A percentile compares a stretch with the other conserved stretches of the same genome.
phyloP scores from a whole-genome alignment of 2,329 filamentous ascomycete genomes.

The Trichoderma oligosporum region DNA sequence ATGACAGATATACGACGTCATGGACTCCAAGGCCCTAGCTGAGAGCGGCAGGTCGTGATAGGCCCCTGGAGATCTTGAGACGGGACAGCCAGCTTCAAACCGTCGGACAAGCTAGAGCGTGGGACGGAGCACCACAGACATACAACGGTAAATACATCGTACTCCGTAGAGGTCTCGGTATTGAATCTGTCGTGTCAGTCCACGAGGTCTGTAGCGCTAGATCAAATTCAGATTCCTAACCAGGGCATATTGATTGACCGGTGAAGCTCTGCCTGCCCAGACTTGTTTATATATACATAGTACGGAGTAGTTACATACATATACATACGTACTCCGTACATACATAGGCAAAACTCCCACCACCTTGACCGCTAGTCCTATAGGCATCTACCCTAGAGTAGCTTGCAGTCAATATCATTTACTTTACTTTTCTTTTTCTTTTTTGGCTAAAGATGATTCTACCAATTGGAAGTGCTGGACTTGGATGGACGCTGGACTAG shows the following conservation, averaged over 20 bases:
- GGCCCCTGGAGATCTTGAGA: background rate
- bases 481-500: background rate
- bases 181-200: too few species aligned
- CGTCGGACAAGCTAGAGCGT: background rate
- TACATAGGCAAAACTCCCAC: background rate
- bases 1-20: conserved; percentile 12
- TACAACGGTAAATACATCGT: too few species aligned
- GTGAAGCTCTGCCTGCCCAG: background rate
- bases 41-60: conserved; percentile 16
- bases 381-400: background rate
- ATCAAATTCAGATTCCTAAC: background rate
- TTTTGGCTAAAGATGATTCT: conserved; percentile 5
- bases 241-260: background rate
- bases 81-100: background rate
- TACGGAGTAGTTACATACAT: too few species aligned
- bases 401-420: background rate
- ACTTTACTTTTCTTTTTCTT: background rate
- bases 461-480: background rate
- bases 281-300: too few species aligned
- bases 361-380: conserved; percentile 14
- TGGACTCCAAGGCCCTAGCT: conserved; percentile 6
- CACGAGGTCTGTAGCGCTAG: too few species aligned
- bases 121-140: background rate
- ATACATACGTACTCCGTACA: too few species aligned
- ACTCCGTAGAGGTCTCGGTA: background rate